Base-by-base conservation (phyloP, 2,329 filamentous ascomycete genomes). In the Trichothecium roseum region DNA sequence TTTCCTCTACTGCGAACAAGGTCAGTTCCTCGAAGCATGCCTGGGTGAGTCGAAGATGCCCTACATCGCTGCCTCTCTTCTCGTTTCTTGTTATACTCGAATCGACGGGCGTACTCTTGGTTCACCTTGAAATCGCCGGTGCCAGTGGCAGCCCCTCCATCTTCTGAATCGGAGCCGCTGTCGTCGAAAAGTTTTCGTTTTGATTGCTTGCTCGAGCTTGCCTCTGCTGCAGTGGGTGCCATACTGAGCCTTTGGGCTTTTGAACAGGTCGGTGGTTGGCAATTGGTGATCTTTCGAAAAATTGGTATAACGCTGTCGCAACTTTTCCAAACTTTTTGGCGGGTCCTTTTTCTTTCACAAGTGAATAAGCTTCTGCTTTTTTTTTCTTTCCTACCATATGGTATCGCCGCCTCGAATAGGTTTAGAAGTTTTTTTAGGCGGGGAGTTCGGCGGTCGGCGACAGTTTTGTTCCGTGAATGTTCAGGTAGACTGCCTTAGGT, bases 41-140 rank as follows among this genome's bases (percentile, higher is more conserved):
- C 36, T 22, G 7, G n/a, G 10, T 12, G 28, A 15, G 12, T 9
- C n/a, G 13, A 18, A 13, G 30, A 45, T 34, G 42, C 18, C 60
- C 49, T 51, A 83, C 80, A 57, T 52, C 74, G 71, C 13, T 87
- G 80, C 43, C 78, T 65, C 56, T 98, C 91, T 54, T 94, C 88
- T 39, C 89, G 76, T 64, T 94, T 94, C 66, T 96, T 95, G 64
- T 98, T 98, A 63, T 96, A 74, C 58, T 98, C 91, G 49, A 94
- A 96, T 28, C 85, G 73, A 46, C 74, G 77, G 30, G 91, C 91
- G 57, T 81, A 98, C 35, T 93, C 85, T 55, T 87, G 69, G 59
- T 98, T 96, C 59, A 98, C 80, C 55, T 83, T 87, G 55, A 96
- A 72, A 37, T 64, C 65, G 29, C 57, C 54, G 38, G 56, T 54